Conservation (phyloP, 306 rosid genomes). For the Acmispon strigosus region DNA sequence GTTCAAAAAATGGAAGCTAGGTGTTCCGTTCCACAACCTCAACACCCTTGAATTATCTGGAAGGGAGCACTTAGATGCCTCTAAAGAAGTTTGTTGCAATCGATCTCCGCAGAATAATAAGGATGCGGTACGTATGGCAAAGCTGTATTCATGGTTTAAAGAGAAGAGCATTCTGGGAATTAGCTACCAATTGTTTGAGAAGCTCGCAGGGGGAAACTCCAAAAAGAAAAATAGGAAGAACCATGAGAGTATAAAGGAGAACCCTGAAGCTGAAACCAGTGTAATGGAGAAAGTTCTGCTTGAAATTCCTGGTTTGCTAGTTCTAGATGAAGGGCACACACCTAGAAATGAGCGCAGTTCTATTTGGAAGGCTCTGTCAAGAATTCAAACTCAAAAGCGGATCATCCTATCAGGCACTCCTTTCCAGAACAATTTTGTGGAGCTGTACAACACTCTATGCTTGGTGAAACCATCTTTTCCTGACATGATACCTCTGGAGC, state of each 20-base stretch:
- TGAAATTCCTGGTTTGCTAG: conserved; percentile 30
- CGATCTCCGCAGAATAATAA: not conserved
- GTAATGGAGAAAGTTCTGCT: conserved; percentile 15
- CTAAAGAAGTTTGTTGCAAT: not conserved
- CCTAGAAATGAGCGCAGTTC: conserved; percentile 23
- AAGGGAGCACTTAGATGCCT: not conserved
- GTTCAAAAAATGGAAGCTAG: conserved; percentile 28
- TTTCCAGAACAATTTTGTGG: conserved; percentile 35
- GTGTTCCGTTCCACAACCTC: conserved; percentile 32
- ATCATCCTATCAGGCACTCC: conserved; percentile 41
- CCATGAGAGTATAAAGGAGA: not conserved
- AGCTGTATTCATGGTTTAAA: conserved; percentile 28
- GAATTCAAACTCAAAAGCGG: conserved; percentile 10
- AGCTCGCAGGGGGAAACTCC: conserved; percentile 7
- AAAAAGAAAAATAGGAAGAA: not conserved
- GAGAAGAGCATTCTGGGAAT: conserved; percentile 27
- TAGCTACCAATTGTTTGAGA: conserved; percentile 29
- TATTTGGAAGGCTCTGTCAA: conserved; percentile 23
- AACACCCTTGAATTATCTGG: conserved; percentile 23
- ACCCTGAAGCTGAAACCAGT: not conserved
- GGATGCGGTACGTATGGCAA: conserved; percentile 7
- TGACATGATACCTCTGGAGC: not conserved
- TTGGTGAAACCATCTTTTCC: conserved; percentile 28
- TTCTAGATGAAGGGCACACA: conserved; percentile 40
- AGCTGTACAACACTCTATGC: conserved; percentile 25